phyloP scores from a whole-genome alignment of 2,329 filamentous ascomycete species.

The Byssochlamys sp. region DNA sequence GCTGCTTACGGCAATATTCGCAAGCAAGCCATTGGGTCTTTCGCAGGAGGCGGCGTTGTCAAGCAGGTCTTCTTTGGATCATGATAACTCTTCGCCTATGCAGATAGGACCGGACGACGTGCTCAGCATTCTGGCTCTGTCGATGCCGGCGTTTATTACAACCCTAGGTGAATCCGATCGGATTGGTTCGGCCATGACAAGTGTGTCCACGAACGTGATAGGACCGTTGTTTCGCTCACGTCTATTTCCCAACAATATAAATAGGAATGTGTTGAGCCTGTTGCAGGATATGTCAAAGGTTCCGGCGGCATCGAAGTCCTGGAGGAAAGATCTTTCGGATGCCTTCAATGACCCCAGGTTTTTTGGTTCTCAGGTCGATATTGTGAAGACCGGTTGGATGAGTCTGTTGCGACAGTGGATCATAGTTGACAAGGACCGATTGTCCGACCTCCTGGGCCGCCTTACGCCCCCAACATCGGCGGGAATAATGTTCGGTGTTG shows the following conservation, averaged over 20 bases:
- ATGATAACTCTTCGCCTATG: constrained; percentile 28
- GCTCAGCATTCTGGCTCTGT: constrained; percentile 65
- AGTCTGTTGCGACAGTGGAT: constrained; percentile 75
- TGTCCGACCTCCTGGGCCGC: constrained; percentile 69
- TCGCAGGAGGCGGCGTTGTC: constrained; percentile 45
- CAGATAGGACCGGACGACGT: constrained; percentile 59
- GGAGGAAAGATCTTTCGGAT: constrained; percentile 86
- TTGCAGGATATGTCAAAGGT: constrained; percentile 68
- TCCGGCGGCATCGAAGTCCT: constrained; percentile 71
- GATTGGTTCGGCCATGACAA: constrained; percentile 64
- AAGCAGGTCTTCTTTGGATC: constrained; percentile 33
- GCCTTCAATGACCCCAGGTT: constrained; percentile 85
- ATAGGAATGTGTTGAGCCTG: constrained; percentile 59
- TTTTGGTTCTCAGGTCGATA: constrained; percentile 57
- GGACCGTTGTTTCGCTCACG: constrained; percentile 74
- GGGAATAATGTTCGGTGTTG: constrained; percentile 96
- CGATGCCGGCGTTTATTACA: constrained; percentile 70
- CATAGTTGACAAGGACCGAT: constrained; percentile 74
- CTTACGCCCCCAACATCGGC: constrained; percentile 80
- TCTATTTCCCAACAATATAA: constrained; percentile 75
- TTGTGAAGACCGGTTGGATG: constrained; percentile 70
- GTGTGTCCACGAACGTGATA: constrained; percentile 74
- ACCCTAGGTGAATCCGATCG: constrained; percentile 80
- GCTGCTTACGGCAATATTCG: constrained; percentile 86
- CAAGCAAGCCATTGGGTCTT: constrained; percentile 69